Evolutionary conservation across 139 green algal species (phyloP), one percentile per base, ranked within the genome.

Genomic region (Tetradesmus lagerheimii): DNA sequence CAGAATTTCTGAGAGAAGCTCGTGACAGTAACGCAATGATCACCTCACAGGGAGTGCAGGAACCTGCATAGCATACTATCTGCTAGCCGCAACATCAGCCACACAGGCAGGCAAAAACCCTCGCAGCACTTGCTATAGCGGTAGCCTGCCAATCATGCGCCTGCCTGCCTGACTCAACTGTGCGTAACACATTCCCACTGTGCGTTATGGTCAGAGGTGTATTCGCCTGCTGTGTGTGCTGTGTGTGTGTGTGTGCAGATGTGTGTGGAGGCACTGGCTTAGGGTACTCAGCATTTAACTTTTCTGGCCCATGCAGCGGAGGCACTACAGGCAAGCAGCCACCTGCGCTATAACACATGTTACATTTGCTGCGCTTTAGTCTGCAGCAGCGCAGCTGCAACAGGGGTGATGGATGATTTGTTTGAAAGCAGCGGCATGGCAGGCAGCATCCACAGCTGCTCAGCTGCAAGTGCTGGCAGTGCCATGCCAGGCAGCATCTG

Each of bases 211-310:
- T n/a, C n/a, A n/a, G n/a, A n/a, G n/a, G n/a, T n/a, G n/a, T n/a
- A n/a, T n/a, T n/a, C n/a, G n/a, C n/a, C n/a, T n/a, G n/a, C 62
- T 29, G 25, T 34, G 27, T 31, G 20, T 31, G 66, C 18, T 34
- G 66, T 12, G 6, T 34, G 29, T 23, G 15, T 12, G 5, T 34
- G 66, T 12, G 2, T 11, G n/a, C n/a, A 86, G 81, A 86, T 31
- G 15, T 2, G 1, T 86, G 81, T 50, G 81, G 81, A 4, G 81
- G 81, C 38, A 41, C 47, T 15, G 81, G 81, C n/a, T 38, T 86
- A 31, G 64, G 81, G 9, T 86, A 86, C 27, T 74, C 47, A 9
- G 31, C 16, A 9, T 86, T 38, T 1, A 86, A 86, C 14, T 37
- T 77, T 16, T 86, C 81, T 74, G 80, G 39, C 5, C 29, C 14